These are phyloP conservation scores for Hemileccinum impolitum DNA, from an alignment of 768 basidiomycete species.

Conservation along the genomic window DNA sequence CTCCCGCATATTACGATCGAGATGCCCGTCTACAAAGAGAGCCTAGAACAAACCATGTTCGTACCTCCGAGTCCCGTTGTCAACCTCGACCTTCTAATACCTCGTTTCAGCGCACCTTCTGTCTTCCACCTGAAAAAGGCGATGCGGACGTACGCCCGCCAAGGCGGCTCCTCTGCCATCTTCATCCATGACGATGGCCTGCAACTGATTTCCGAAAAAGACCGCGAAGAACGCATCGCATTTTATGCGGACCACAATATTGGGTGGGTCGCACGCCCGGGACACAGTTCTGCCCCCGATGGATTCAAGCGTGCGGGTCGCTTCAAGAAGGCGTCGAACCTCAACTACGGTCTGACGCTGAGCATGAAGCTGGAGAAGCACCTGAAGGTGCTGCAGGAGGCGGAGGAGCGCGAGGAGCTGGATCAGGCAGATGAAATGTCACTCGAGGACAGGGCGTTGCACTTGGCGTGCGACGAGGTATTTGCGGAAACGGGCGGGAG, in stretches of 20 bases:
- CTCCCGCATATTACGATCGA: constrained; percentile 78
- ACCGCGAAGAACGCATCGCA: constrained; percentile 45
- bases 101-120: constrained; percentile 52
- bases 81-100: not conserved
- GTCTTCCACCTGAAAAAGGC: constrained; percentile 63
- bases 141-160: constrained; percentile 62
- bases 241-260: constrained; percentile 59
- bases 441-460: constrained; percentile 50
- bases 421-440: no score
- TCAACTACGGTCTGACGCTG: constrained; percentile 70
- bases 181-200: constrained; percentile 64
- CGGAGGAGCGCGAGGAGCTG: no score
- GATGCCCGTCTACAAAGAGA: constrained; percentile 88
- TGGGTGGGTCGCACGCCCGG: constrained; percentile 59
- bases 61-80: constrained; percentile 22
- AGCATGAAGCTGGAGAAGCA: constrained; percentile 21
- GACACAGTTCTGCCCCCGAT: constrained; percentile 28
- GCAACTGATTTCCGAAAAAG: constrained; percentile 44
- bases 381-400: no score
- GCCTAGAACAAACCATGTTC: constrained; percentile 77
- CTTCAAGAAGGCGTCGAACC: constrained; percentile 93
- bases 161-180: constrained; percentile 57
- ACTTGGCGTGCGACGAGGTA: constrained; percentile 71
- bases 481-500: constrained; percentile 53
- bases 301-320: constrained; percentile 56